Evolutionary conservation across 2,329 filamentous ascomycete species (phyloP).

Genomic region (Pyricularia grisea): DNA sequence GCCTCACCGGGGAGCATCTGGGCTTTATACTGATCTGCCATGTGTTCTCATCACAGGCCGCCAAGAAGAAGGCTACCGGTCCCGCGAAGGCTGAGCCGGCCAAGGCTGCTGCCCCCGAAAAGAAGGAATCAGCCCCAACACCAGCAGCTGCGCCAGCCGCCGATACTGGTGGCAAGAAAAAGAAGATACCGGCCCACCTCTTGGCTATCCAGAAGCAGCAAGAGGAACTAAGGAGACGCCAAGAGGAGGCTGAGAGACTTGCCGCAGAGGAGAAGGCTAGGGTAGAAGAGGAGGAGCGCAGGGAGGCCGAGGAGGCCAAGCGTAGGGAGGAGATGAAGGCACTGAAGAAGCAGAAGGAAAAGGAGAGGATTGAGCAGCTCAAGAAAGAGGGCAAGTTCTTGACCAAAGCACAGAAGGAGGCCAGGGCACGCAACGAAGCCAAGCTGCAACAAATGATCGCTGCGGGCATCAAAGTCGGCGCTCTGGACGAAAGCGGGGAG

Average conservation of each 20-base stretch:
- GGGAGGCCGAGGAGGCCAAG: slow-evolving; percentile 58
- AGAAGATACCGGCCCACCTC: slow-evolving; percentile 75
- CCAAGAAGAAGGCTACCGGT: slow-evolving; percentile 66
- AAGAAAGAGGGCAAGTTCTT: slow-evolving; percentile 84
- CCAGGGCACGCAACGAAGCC: slow-evolving; percentile 67
- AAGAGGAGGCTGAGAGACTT: slow-evolving; percentile 53
- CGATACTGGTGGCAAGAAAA: slow-evolving; percentile 63
- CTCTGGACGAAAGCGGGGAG: slow-evolving; percentile 38
- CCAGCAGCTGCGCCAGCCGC: slow-evolving; percentile 27
- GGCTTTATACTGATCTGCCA: slow-evolving; percentile 2
- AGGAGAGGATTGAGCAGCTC: slow-evolving; percentile 75
- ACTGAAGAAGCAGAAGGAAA: slow-evolving; percentile 76
- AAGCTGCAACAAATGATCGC: slow-evolving; percentile 81
- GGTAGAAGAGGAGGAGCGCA: slow-evolving; percentile 55
- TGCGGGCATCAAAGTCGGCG: slow-evolving; percentile 64
- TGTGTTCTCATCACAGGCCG: slow-evolving; percentile 41
- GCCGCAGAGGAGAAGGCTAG: slow-evolving; percentile 55
- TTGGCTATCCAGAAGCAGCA: slow-evolving; percentile 72
- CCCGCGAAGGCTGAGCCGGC: slow-evolving; percentile 39
- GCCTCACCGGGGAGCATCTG: neutral
- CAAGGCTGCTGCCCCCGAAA: slow-evolving; percentile 40
- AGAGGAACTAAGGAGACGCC: slow-evolving; percentile 57
- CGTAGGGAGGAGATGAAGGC: slow-evolving; percentile 64
- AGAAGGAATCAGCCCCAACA: slow-evolving; percentile 35
- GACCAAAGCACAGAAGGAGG: slow-evolving; percentile 77